Evolutionary conservation across 352 stramenopile genomes (phyloP), one percentile per base, ranked within the genome.

Genomic region (Globisporangium solare): DNA sequence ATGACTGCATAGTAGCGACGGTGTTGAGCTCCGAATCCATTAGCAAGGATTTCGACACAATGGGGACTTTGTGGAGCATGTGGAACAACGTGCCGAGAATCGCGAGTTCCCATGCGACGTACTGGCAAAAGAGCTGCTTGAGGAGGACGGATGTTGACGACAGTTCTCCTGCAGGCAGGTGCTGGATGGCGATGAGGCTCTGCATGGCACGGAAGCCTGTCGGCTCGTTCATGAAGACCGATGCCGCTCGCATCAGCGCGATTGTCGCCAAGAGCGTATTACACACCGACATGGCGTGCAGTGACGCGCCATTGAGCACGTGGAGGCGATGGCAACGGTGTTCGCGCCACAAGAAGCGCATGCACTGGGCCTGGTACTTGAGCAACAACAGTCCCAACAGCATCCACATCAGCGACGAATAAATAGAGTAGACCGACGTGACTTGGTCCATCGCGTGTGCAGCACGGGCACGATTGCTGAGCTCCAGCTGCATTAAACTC

Each of bases 291-390:
- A 61, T 50, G 41, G 47, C 39, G 20, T 61, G 56, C 47, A 61
- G 24, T 20, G 27, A 17, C 7, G 8, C 21, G 22, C 47, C 37
- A 20, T 41, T 56, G 37, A 61, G 39, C 8, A 46, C 48, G 6
- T 48, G 47, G 22, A 50, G 47, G 6, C 56, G 56, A 46, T 61
- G 47, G n/a, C 45, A 37, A 0, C 47, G 47, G 13, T 47, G 56
- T 35, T 61, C 56, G 37, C 14, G 56, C 56, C 56, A 61, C 8
- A 61, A 35, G 21, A 61, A 56, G 41, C 56, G 56, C 31, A 35
- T 61, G 39, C 56, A 54, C 47, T 61, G 42, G 17, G 47, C 56
- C 17, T 61, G 56, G 40, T 55, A 61, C 31, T 61, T 61, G 56
- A 61, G 56, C 47, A 61, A 14, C 47, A 61, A 31, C n/a, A 61